Conservation (phyloP, 2,329 filamentous ascomycete genomes). For the Penicillium freii region DNA sequence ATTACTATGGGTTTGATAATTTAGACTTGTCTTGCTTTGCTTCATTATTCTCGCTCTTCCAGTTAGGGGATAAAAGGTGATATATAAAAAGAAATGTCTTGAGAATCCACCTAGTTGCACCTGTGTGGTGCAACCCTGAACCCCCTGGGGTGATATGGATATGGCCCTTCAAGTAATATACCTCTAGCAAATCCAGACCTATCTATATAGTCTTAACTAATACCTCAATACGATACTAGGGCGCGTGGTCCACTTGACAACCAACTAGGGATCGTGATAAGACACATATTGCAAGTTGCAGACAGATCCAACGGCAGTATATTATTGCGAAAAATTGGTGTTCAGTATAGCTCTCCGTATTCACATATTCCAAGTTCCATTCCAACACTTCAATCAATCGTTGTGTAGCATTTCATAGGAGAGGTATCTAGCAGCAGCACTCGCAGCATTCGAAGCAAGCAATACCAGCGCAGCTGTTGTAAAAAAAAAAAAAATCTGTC, state of each 20-base stretch:
- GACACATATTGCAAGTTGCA: neutral
- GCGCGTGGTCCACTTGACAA: neutral
- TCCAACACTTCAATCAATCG: neutral
- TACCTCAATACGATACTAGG: neutral
- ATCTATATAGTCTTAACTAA: too few relatives aligned
- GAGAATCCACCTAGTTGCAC: neutral
- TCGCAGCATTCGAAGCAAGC: conserved; percentile 11
- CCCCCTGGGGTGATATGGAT: neutral
- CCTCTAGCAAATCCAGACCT: neutral
- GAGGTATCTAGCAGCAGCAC: conserved; percentile 7
- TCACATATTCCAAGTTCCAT: neutral
- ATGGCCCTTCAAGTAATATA: neutral
- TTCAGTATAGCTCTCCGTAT: neutral
- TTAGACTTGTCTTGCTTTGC: neutral
- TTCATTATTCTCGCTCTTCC: neutral
- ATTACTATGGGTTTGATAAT: neutral
- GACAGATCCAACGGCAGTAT: neutral
- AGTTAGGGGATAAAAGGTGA: neutral
- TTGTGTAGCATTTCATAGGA: neutral
- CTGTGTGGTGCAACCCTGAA: neutral
- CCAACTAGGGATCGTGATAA: neutral
- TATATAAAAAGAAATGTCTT: neutral
- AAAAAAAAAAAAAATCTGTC: neutral
- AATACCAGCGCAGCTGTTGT: conserved; percentile 6
- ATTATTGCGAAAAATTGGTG: neutral